Base-by-base conservation (phyloP, 306 rosid species). In the Cicer judaicum region DNA sequence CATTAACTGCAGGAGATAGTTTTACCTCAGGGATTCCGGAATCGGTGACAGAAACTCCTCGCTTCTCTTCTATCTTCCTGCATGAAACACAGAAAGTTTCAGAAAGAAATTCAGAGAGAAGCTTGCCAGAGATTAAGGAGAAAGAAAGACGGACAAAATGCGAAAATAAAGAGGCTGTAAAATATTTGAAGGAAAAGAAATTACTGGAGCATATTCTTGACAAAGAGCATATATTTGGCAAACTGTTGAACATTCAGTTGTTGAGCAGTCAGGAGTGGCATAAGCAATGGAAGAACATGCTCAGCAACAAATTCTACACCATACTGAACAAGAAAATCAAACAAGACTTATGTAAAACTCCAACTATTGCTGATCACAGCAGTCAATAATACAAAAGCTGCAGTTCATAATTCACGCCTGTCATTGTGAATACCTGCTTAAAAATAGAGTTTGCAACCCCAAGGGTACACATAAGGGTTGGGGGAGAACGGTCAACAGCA, bases 391-490 rank as follows among this genome's bases (percentile, higher is more conserved):
- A 40, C 54, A 29, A 46, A 79, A 55, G 40, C 18, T 6, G 61
- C 60, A 42, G 59, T 16, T 78, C 48, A 54, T 52, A 42, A 21
- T 50, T 64, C 65, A 60, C 62, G 60, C 69, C 50, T 48, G 29
- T 68, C 7, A 40, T 13, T 59, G 49, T 16, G 79, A 65, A 60
- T 82, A 95, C 99, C 98, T 87, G 91, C 88, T 95, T 92, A 70
- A 85, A 91, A 78, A 95, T 86, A 66, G 99, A 88, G 79, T 89
- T 95, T 74, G 99, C 96, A 80, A 95, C 97, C 68, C 98, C 97
- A 67, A 95, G 98, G 43, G 99, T 92, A 76, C 99, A 95, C 99
- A 95, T 92, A 54, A 95, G 99, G 40, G 99, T 95, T 79, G 99
- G 99, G 73, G 97, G 91, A 81, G 99, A 89, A 54, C 70, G 97